Percentiles rank a stretch among this genome's conserved stretches.
phyloP scores from a whole-genome alignment of 2,329 filamentous ascomycete genomes.

The Cryphonectria radicalis region DNA sequence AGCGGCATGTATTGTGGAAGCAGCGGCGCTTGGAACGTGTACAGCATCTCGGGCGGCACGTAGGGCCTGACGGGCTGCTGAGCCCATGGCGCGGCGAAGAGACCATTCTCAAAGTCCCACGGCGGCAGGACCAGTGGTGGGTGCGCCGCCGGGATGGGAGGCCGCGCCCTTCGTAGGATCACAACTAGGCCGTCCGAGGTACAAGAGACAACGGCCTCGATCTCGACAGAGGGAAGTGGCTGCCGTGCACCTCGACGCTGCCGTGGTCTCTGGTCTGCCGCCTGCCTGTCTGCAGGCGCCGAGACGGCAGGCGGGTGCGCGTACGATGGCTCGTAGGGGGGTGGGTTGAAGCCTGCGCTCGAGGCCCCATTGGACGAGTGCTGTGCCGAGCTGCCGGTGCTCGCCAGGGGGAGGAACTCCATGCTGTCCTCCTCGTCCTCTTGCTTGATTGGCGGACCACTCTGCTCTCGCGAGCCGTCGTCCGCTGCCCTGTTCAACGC shows the following conservation, averaged over 20 bases:
- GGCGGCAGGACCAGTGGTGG: constrained; percentile 47
- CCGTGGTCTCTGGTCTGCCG: constrained; percentile 2
- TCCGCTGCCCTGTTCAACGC: constrained; percentile 50
- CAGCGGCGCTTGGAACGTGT: constrained; percentile 49
- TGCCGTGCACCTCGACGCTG: constrained; percentile 31
- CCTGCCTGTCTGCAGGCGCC: constrained; percentile 4
- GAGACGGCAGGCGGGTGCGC: constrained; percentile 10
- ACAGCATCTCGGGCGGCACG: constrained; percentile 47
- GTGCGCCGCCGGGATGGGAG: constrained; percentile 65
- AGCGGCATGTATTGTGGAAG: constrained; percentile 51
- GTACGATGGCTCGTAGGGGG: not conserved
- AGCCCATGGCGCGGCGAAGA: constrained; percentile 84
- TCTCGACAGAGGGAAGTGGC: constrained; percentile 60
- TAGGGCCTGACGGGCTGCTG: constrained; percentile 63
- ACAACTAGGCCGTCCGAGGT: constrained; percentile 88
- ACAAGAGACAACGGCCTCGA: constrained; percentile 90
- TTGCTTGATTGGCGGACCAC: constrained; percentile 41
- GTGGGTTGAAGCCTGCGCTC: constrained; percentile 33
- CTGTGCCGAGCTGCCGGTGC: constrained; percentile 17
- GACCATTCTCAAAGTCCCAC: constrained; percentile 59
- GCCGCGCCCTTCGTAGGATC: constrained; percentile 74
- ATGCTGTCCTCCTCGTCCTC: constrained; percentile 30
- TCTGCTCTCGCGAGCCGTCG: constrained; percentile 39
- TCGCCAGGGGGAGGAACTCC: constrained; percentile 24
- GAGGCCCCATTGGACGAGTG: constrained; percentile 22